Evolutionary conservation across 768 basidiomycete species (phyloP).

Genomic region (Xerocomellus intermedius): DNA sequence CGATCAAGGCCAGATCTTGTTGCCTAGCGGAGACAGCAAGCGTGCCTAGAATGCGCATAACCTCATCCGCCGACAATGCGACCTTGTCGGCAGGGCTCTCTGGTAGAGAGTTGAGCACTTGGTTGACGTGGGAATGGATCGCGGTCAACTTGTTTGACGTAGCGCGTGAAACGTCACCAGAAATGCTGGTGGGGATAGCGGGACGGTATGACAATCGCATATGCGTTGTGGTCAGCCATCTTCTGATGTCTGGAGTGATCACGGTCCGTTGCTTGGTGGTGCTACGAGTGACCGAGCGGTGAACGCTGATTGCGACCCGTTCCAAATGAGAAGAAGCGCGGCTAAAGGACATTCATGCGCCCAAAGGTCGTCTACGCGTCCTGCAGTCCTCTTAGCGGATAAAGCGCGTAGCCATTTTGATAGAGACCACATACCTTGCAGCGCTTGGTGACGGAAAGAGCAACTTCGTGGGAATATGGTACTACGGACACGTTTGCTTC

Average conservation of each 20-base stretch:
- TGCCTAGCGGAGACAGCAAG: constrained; percentile 53
- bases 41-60: constrained; percentile 40
- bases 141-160: constrained; percentile 19
- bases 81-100: constrained; percentile 3
- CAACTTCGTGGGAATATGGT: constrained; percentile 31
- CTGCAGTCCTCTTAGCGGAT: constrained; percentile 11
- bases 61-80: constrained; percentile 25
- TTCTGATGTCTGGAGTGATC: constrained; percentile 15
- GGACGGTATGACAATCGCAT: constrained; percentile 5
- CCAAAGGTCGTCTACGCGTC: constrained; percentile 16
- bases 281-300: constrained; percentile 19
- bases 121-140: constrained; percentile 24
- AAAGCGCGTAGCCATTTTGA: background rate
- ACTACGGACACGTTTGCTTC: constrained; percentile 29
- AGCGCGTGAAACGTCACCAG: constrained; percentile 12
- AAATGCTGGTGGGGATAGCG: background rate
- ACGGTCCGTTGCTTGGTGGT: constrained; percentile 9
- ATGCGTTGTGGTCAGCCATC: constrained; percentile 22
- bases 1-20: constrained; percentile 53
- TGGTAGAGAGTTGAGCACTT: constrained; percentile 23
- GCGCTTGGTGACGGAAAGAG: too few species aligned
- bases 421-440: constrained; percentile 17
- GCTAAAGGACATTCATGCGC: constrained; percentile 62
- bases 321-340: constrained; percentile 37
- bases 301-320: constrained; percentile 26